phyloP scores from a whole-genome alignment of 1,284 basidiomycete species.

The Naganishia albida region DNA sequence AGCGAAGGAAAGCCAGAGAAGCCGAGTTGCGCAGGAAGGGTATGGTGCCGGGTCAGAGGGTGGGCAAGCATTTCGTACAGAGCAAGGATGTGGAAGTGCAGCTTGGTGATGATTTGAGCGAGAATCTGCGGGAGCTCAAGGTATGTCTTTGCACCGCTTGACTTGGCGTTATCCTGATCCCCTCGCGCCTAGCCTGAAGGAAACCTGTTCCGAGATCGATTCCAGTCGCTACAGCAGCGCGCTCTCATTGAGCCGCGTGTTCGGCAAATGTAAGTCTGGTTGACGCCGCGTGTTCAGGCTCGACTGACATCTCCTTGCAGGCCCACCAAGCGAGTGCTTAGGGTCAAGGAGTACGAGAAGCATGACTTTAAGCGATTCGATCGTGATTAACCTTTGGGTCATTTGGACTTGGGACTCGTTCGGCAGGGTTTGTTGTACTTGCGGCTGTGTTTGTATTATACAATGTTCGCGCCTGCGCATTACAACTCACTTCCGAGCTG shows the following conservation, averaged over 20 bases:
- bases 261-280: constrained; percentile 65
- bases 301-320: constrained; percentile 51
- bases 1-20: constrained; percentile 58
- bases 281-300: not conserved
- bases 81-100: constrained; percentile 77
- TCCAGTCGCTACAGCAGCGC: constrained; percentile 60
- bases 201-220: constrained; percentile 87
- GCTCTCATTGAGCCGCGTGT: constrained; percentile 56
- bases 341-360: constrained; percentile 78
- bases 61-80: constrained; percentile 76
- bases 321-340: constrained; percentile 64
- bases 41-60: constrained; percentile 61
- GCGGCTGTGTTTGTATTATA: constrained; percentile 4
- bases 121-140: constrained; percentile 80
- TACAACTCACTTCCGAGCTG: too few relatives aligned
- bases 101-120: constrained; percentile 85
- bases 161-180: not conserved
- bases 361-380: constrained; percentile 82
- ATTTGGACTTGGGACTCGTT: not conserved
- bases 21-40: constrained; percentile 49
- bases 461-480: not conserved
- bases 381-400: constrained; percentile 7
- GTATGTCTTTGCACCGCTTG: constrained; percentile 55
- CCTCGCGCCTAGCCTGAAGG: constrained; percentile 71
- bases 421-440: not conserved